Conservation (phyloP, 148 eudicot genomes). For the Rhododendron vialii region DNA sequence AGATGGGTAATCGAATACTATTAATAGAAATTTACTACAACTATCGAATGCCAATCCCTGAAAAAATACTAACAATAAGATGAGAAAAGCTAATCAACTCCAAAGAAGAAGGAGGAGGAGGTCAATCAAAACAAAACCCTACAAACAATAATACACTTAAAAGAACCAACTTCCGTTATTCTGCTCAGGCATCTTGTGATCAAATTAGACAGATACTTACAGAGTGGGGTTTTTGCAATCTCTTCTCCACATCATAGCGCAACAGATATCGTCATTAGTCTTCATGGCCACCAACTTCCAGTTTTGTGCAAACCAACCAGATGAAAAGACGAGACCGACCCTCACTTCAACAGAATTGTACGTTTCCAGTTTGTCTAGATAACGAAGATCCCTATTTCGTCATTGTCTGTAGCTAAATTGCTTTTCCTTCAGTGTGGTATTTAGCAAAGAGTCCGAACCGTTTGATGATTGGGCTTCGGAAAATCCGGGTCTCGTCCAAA, state of each 20-base stretch:
- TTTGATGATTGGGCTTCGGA: constrained; percentile 26
- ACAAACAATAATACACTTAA: background rate
- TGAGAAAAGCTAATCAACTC: background rate
- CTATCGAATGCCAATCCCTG: background rate
- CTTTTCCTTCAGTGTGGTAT: constrained; percentile 42
- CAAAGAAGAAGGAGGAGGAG: background rate
- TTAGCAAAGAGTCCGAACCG: constrained; percentile 36
- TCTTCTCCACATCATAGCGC: background rate
- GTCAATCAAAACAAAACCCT: background rate
- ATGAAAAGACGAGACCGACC: background rate
- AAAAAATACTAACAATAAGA: background rate
- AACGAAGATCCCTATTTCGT: background rate
- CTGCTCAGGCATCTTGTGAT: background rate
- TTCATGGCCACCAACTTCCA: background rate
- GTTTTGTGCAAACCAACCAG: constrained; percentile 8
- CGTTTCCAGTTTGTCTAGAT: background rate
- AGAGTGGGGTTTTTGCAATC: background rate
- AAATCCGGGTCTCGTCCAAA: constrained; percentile 32
- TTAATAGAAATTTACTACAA: background rate
- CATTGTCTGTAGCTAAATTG: constrained; percentile 32
- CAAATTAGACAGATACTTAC: constrained; percentile 5
- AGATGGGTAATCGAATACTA: background rate
- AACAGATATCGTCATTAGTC: background rate
- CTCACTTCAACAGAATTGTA: background rate
- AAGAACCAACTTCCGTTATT: constrained; percentile 4